Evolutionary conservation across 108 stramenopile genomes (phyloP).

Genomic region (Cylindrotheca fusiformis): DNA sequence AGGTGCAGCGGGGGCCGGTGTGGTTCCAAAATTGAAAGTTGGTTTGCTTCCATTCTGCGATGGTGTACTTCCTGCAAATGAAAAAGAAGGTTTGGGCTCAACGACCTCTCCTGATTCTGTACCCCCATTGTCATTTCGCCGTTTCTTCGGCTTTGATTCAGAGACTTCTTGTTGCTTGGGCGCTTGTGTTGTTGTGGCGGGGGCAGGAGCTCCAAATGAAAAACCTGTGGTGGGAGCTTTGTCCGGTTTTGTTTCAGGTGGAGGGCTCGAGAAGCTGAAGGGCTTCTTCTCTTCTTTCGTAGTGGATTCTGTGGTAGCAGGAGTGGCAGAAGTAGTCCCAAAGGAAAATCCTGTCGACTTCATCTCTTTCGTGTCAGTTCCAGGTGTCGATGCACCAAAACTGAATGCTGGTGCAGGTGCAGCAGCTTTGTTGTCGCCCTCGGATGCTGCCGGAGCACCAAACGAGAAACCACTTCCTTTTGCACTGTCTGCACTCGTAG

Average conservation of each 20-base stretch:
- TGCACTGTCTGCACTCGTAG: too few relatives aligned
- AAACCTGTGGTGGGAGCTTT: constrained; percentile 12
- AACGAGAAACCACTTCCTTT: constrained; percentile 17
- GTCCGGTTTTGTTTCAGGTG: not conserved
- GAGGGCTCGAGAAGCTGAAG: constrained; percentile 5
- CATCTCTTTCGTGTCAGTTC: not conserved
- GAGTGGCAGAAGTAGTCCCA: constrained; percentile 6
- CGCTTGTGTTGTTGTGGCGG: not conserved
- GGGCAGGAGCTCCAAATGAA: constrained; percentile 7
- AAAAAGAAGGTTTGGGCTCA: constrained; percentile 12
- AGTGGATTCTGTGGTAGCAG: constrained; percentile 3
- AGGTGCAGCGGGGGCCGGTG: constrained; percentile 9
- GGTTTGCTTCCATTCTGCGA: not conserved
- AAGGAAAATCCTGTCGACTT: constrained; percentile 12
- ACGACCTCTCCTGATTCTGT: constrained; percentile 1
- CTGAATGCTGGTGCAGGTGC: constrained; percentile 10
- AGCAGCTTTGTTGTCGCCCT: not conserved
- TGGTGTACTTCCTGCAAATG: constrained; percentile 11
- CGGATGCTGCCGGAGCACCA: not conserved
- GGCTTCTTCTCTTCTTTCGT: not conserved
- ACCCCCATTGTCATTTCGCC: not conserved
- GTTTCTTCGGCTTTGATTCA: not conserved
- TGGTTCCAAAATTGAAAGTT: constrained; percentile 1
- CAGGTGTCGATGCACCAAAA: not conserved
- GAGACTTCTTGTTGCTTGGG: not conserved